These are phyloP conservation scores for Coccinonectria pachysandricola DNA, from an alignment of 2,329 filamentous ascomycete species.

Conservation along the genomic window DNA sequence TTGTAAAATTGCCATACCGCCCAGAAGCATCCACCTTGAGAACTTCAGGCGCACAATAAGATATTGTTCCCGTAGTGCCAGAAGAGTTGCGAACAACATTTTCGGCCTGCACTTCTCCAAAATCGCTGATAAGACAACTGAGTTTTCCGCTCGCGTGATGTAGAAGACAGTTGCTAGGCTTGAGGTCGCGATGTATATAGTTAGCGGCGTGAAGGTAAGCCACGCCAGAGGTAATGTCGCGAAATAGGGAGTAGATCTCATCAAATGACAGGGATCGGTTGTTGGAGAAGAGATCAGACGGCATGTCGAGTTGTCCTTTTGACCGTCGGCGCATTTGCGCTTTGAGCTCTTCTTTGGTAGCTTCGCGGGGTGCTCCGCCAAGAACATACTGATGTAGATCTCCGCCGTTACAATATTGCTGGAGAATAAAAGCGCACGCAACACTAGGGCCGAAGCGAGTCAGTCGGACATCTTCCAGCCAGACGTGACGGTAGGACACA, in stretches of 20 bases:
- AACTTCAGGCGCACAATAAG: conserved; percentile 94
- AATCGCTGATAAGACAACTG: conserved; percentile 87
- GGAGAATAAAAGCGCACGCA: conserved; percentile 90
- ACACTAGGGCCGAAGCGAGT: conserved; percentile 83
- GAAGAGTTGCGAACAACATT: conserved; percentile 77
- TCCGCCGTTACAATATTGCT: conserved; percentile 93
- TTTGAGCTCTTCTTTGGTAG: conserved; percentile 77
- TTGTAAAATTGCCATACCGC: conserved; percentile 82
- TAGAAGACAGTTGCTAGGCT: conserved; percentile 89
- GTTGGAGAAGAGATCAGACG: conserved; percentile 33
- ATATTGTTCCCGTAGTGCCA: conserved; percentile 90
- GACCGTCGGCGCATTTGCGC: conserved; percentile 76
- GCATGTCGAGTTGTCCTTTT: conserved; percentile 60
- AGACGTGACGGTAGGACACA: conserved; percentile 93
- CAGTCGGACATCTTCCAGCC: conserved; percentile 82
- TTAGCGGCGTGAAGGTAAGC: conserved; percentile 83
- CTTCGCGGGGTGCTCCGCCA: conserved; percentile 51
- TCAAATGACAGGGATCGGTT: conserved; percentile 56
- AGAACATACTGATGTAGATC: conserved; percentile 83
- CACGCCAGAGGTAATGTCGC: conserved; percentile 85
- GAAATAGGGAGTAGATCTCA: conserved; percentile 94
- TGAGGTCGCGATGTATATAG: conserved; percentile 93
- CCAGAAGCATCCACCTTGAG: conserved; percentile 59
- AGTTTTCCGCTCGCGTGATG: conserved; percentile 64
- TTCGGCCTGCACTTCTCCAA: conserved; percentile 88